Base-by-base conservation (phyloP, 1,284 basidiomycete genomes). In the Psilocybe mexicana region DNA sequence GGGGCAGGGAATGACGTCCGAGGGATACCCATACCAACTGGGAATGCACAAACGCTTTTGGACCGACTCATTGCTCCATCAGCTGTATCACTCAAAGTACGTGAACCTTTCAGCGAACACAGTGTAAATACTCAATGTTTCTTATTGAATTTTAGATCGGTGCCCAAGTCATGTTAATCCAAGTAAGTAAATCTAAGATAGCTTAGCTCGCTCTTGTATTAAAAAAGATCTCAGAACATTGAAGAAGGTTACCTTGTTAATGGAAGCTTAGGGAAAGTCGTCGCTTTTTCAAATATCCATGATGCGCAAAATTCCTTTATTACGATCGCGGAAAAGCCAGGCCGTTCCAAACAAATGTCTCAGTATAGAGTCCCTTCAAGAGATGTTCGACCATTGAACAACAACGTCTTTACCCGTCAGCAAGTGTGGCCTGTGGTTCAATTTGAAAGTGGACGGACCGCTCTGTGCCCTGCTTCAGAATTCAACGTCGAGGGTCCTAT, bases 161-260 rank as follows among this genome's bases (percentile, higher is more conserved):
- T 36, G 78, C 83, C 18, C 82, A 84, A 66, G 83, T 85, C 2
- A 85, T 86, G 83, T 75, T 94, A 10, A 66, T 71, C 11, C 62
- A 69, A 62, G 75, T 72, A 38, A 28, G 33, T 23, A 3, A 44
- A 7, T 48, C 14, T 11, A 11, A 28, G 40, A 42, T 45, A 3
- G 50, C 23, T 8, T 42, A 23, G 42, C 30, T 43, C 23, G n/a
- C 30, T 18, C 28, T 47, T 11, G 8, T 12, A 8, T 35, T 5
- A 11, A 35, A 8, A 40, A 14, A 47, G n/a, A 51, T 18, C 11
- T 42, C 25, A 75, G 76, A 82, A 82, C 60, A 69, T 80, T 18
- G 71, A 79, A 54, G 77, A 90, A 88, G 81, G 91, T 83, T 66
- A 69, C 80, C 81, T 94, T 2, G 92, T 93, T 43, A 95, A 95